Percentiles rank a stretch among this genome's conserved stretches.
Evolutionary conservation across 163 green algal genomes (phyloP).

Genomic region (Prototheca stagnorum): DNA sequence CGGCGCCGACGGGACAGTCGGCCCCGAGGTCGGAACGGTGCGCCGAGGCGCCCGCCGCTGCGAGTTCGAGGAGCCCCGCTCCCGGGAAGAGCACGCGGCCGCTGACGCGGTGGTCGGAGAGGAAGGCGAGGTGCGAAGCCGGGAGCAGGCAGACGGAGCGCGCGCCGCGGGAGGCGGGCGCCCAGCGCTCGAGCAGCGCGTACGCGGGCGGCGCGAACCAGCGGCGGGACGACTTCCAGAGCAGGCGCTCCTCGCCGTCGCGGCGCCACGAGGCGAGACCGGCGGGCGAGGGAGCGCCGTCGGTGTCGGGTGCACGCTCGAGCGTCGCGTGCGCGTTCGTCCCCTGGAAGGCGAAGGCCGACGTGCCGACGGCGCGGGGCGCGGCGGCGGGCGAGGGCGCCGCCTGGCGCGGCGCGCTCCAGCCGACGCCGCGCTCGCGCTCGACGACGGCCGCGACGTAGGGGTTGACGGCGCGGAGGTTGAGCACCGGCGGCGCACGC

Average conservation of each 20-base stretch:
- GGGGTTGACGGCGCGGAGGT: constrained; percentile 26
- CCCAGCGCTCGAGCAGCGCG: constrained; percentile 8
- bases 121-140: constrained; percentile 19
- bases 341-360: too few species aligned
- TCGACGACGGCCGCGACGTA: constrained; percentile 24
- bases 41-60: constrained; percentile 24
- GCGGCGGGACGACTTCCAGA: constrained; percentile 4
- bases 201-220: constrained; percentile 15
- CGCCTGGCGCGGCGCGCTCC: too few species aligned
- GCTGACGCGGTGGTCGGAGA: constrained; percentile 47
- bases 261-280: too few species aligned
- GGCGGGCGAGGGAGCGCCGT: too few species aligned
- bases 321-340: too few species aligned
- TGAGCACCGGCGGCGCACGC: constrained; percentile 11
- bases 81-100: constrained; percentile 42
- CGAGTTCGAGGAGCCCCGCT: constrained; percentile 59
- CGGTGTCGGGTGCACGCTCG: too few species aligned
- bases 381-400: too few species aligned
- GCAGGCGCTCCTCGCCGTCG: too few species aligned
- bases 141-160: neutral
- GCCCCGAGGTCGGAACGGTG: constrained; percentile 10
- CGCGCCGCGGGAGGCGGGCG: neutral
- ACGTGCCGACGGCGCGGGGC: too few species aligned
- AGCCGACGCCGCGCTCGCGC: too few species aligned
- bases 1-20: neutral